Evolutionary conservation across 2,329 filamentous ascomycete genomes (phyloP).

Genomic region (Rhinocladiella similis): DNA sequence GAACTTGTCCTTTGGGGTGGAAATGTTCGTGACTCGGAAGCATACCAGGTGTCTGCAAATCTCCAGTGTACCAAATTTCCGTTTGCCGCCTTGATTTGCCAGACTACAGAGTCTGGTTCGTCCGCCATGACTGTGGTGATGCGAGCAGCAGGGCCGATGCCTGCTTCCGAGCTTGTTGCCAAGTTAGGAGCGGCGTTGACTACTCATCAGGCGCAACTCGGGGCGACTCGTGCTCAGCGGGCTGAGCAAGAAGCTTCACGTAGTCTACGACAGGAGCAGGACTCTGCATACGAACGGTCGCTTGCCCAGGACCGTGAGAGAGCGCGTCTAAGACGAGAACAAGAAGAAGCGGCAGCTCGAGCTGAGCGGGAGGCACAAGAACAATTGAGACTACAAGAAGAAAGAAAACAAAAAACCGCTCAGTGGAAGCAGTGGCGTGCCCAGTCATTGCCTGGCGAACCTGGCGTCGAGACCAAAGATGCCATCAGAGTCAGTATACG

Average conservation of each 20-base stretch:
- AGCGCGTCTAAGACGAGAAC: conserved; percentile 72
- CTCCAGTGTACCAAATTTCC: conserved; percentile 91
- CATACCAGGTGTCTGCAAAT: conserved; percentile 86
- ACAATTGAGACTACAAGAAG: conserved; percentile 53
- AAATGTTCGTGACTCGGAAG: conserved; percentile 88
- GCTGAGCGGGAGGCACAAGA: conserved; percentile 61
- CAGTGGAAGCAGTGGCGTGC: conserved; percentile 84
- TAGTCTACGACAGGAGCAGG: conserved; percentile 80
- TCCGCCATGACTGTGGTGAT: conserved; percentile 89
- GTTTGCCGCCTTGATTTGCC: conserved; percentile 80
- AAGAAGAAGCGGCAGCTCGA: conserved; percentile 63
- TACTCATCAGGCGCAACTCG: conserved; percentile 74
- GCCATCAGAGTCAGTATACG: conserved; percentile 70
- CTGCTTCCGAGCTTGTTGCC: conserved; percentile 69
- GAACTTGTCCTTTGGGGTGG: conserved; percentile 90
- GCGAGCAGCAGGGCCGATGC: conserved; percentile 71
- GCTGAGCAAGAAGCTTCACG: conserved; percentile 79
- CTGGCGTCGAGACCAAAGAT: conserved; percentile 62
- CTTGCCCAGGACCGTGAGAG: conserved; percentile 85
- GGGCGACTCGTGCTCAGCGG: conserved; percentile 71
- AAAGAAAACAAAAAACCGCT: conserved; percentile 53
- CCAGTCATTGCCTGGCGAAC: conserved; percentile 66
- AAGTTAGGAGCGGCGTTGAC: conserved; percentile 73
- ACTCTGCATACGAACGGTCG: conserved; percentile 89
- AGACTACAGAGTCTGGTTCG: conserved; percentile 70